phyloP scores from a whole-genome alignment of 2,329 filamentous ascomycete genomes.

The Huntiella moniliformis region DNA sequence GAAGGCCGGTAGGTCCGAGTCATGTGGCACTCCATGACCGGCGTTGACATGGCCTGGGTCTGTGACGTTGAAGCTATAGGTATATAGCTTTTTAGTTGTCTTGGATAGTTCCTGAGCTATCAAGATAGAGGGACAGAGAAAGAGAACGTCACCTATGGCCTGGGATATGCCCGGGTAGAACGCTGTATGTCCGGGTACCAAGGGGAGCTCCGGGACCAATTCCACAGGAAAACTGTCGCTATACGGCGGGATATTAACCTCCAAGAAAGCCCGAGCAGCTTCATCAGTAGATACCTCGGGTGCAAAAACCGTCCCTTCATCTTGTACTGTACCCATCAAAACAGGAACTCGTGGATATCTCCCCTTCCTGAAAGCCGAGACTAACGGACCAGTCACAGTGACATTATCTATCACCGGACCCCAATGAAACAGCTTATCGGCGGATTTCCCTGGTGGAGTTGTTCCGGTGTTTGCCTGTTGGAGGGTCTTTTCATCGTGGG shows the following conservation, averaged over 20 bases:
- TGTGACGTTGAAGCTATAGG: conserved; percentile 31
- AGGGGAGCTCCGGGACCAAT: conserved; percentile 21
- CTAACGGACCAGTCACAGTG: conserved; percentile 25
- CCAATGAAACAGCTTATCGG: conserved; percentile 29
- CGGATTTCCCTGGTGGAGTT: conserved; percentile 22
- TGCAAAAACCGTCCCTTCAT: conserved; percentile 19
- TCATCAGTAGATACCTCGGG: background rate
- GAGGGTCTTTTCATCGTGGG: conserved; percentile 18
- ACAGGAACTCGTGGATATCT: conserved; percentile 26
- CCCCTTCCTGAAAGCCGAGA: conserved; percentile 21
- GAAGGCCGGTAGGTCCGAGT: conserved; percentile 28
- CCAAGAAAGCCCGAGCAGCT: background rate
- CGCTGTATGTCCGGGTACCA: conserved; percentile 21
- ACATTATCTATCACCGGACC: conserved; percentile 31
- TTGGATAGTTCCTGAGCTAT: conserved; percentile 15
- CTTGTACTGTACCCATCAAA: conserved; percentile 25
- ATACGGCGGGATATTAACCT: background rate
- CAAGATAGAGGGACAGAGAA: conserved; percentile 25
- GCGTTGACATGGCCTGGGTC: conserved; percentile 19
- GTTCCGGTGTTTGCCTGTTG: conserved; percentile 24
- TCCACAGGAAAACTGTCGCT: conserved; percentile 30
- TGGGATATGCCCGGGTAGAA: conserved; percentile 26
- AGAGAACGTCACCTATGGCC: conserved; percentile 28
- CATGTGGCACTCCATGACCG: conserved; percentile 30
- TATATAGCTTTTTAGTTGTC: conserved; percentile 19